Evolutionary conservation across 1,284 basidiomycete genomes (phyloP).

Genomic region (Agaricales sp.): DNA sequence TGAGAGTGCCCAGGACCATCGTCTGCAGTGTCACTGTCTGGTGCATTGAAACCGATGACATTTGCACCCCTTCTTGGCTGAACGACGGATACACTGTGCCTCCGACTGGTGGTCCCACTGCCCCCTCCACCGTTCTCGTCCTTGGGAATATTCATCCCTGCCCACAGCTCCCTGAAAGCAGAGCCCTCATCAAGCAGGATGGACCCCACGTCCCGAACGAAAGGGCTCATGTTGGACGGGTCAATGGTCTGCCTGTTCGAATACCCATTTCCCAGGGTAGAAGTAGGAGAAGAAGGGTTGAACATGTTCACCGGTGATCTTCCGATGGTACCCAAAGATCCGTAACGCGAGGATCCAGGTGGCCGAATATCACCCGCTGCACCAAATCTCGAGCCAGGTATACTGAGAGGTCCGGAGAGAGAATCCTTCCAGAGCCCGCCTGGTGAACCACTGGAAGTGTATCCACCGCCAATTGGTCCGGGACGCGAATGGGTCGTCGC

Average conservation of each 20-base stretch:
- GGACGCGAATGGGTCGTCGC: slow-evolving; percentile 42
- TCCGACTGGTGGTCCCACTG: slow-evolving; percentile 74
- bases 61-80: slow-evolving; percentile 59
- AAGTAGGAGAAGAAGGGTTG: slow-evolving; percentile 31
- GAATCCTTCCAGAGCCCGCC: slow-evolving; percentile 45
- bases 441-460: slow-evolving; percentile 22
- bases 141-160: slow-evolving; percentile 45
- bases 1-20: slow-evolving; percentile 26
- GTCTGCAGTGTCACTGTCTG: slow-evolving; percentile 35
- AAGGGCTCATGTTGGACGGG: slow-evolving; percentile 70
- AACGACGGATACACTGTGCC: slow-evolving; percentile 82
- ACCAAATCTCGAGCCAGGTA: slow-evolving; percentile 39
- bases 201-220: slow-evolving; percentile 68
- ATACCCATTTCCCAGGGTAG: slow-evolving; percentile 34
- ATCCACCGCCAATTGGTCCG: slow-evolving; percentile 30
- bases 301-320: slow-evolving; percentile 33
- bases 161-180: slow-evolving; percentile 61
- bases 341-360: slow-evolving; percentile 52
- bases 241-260: slow-evolving; percentile 39
- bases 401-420: slow-evolving; percentile 40
- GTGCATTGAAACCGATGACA: slow-evolving; percentile 51
- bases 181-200: slow-evolving; percentile 63
- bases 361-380: slow-evolving; percentile 59
- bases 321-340: slow-evolving; percentile 44
- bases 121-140: slow-evolving; percentile 50